phyloP scores from a whole-genome alignment of 805 yeast species.

The Candida arabinofermentans region DNA sequence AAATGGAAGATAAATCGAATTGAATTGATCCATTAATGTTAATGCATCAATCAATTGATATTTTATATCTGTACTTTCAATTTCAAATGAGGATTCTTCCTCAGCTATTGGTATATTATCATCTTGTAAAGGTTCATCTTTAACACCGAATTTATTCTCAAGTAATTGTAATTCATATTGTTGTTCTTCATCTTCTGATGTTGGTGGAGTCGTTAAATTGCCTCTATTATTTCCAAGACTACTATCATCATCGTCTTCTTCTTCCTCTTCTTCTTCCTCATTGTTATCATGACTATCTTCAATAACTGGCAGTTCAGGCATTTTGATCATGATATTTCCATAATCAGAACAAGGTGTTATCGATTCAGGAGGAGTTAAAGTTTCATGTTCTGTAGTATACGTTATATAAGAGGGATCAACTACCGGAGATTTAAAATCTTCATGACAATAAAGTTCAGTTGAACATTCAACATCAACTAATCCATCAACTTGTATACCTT shows the following conservation, averaged over 20 bases:
- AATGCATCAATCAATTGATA: constrained; percentile 2
- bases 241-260: neutral
- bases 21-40: constrained; percentile 16
- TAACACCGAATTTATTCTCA: neutral
- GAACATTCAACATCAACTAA: constrained; percentile 23
- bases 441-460: constrained; percentile 1
- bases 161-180: neutral
- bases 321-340: neutral
- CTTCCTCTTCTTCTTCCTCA: neutral
- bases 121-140: neutral
- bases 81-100: neutral
- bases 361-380: neutral
- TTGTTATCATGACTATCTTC: neutral
- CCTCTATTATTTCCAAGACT: neutral
- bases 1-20: constrained; percentile 14
- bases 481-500: constrained; percentile 30
- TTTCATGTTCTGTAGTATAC: no score
- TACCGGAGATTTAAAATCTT: neutral
- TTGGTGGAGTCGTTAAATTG: constrained; percentile 9
- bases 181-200: constrained; percentile 9
- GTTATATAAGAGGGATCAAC: no score
- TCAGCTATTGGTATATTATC: neutral
- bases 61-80: neutral
- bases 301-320: neutral
- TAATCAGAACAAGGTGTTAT: neutral